These are phyloP conservation scores for Monosporozyma unispora DNA, from an alignment of 805 yeast species.

Conservation along the genomic window DNA sequence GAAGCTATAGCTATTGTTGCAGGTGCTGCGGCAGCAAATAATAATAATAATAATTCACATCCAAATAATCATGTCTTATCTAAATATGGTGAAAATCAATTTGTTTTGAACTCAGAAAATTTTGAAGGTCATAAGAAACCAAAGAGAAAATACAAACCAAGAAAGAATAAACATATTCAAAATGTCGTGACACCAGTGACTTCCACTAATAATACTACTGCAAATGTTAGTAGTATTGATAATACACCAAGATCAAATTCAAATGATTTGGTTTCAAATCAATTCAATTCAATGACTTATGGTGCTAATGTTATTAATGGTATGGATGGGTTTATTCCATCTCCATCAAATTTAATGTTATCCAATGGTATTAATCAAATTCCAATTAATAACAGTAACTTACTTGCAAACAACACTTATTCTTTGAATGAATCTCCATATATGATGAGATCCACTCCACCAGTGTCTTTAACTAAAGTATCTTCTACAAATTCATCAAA, in stretches of 20 bases:
- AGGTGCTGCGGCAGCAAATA: slow-evolving; percentile 10
- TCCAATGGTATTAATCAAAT: not conserved
- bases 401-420: no score
- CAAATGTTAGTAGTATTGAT: not conserved
- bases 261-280: not conserved
- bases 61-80: slow-evolving; percentile 16
- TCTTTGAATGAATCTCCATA: not conserved
- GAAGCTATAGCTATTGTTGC: slow-evolving; percentile 31
- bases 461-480: not conserved
- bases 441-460: not conserved
- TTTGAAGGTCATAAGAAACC: slow-evolving; percentile 16
- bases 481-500: not conserved
- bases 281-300: not conserved
- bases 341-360: not conserved
- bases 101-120: slow-evolving; percentile 24
- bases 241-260: not conserved
- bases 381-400: not conserved
- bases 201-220: slow-evolving; percentile 20
- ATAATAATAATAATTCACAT: not conserved
- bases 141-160: slow-evolving; percentile 12
- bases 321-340: not conserved
- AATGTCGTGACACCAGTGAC: slow-evolving; percentile 4
- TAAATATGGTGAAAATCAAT: slow-evolving; percentile 22
- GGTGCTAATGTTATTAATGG: not conserved
- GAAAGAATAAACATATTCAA: slow-evolving; percentile 14